A percentile compares a stretch with the other conserved stretches of the same genome.
Evolutionary conservation across 176 grass and related monocot species (phyloP).

Genomic region (Avena sativa): DNA sequence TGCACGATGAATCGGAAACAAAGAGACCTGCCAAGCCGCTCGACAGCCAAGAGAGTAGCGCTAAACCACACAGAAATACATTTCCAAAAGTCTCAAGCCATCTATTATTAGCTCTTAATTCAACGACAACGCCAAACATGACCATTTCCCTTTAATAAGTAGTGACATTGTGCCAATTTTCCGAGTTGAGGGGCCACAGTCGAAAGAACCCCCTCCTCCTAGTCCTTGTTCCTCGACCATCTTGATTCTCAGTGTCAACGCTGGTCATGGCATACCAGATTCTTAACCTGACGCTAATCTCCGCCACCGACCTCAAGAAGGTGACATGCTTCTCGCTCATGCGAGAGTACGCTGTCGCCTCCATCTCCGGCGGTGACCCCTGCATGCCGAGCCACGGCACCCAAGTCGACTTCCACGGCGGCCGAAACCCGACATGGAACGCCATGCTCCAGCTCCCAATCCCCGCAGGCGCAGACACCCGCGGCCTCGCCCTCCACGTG

Average conservation of each 20-base stretch:
- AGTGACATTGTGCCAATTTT: not conserved
- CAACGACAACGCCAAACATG: not conserved
- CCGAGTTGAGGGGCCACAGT: not conserved
- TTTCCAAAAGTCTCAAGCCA: no score
- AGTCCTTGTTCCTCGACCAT: not conserved
- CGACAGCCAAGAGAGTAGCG: not conserved
- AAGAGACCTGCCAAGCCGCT: no score
- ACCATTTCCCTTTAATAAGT: not conserved
- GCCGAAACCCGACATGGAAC: not conserved
- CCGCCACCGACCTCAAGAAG: constrained; percentile 76
- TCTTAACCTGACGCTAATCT: constrained; percentile 74
- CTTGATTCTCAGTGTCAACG: not conserved
- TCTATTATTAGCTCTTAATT: constrained; percentile 42
- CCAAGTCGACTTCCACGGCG: constrained; percentile 34
- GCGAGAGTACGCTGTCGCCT: constrained; percentile 67
- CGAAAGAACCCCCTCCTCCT: constrained; percentile 8
- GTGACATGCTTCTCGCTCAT: constrained; percentile 66
- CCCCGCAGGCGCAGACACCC: constrained; percentile 22
- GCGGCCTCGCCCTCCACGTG: constrained; percentile 56
- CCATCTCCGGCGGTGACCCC: constrained; percentile 57
- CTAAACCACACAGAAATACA: not conserved
- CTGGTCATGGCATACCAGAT: constrained; percentile 47
- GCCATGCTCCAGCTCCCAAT: constrained; percentile 39
- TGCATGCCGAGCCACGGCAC: constrained; percentile 50
- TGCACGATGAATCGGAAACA: no score